Conservation (phyloP, 768 basidiomycete species). For the Trametes cingulata region DNA sequence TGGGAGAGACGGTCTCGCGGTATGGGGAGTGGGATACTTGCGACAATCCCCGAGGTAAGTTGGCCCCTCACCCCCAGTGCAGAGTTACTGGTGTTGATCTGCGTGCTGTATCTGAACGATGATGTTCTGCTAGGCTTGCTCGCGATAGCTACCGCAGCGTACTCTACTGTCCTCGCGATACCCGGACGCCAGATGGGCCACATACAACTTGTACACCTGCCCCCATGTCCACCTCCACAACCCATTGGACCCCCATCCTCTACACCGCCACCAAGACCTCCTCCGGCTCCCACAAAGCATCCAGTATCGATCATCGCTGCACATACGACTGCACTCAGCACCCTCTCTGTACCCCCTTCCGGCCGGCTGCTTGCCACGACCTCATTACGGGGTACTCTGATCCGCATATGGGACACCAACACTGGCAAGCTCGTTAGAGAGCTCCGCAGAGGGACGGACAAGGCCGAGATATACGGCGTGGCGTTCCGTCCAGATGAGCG, state of each 20-base stretch:
- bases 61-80: not conserved
- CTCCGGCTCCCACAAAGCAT: constrained; percentile 58
- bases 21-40: constrained; percentile 84
- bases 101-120: not conserved
- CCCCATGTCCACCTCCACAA: constrained; percentile 68
- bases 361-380: constrained; percentile 84
- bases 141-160: constrained; percentile 74
- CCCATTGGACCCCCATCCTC: constrained; percentile 58
- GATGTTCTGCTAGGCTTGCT: constrained; percentile 58
- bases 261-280: constrained; percentile 50
- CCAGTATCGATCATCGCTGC: constrained; percentile 82
- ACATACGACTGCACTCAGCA: constrained; percentile 76
- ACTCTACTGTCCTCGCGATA: constrained; percentile 81
- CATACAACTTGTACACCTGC: constrained; percentile 83
- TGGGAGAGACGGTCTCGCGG: constrained; percentile 62
- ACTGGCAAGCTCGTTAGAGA: constrained; percentile 77
- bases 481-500: constrained; percentile 85
- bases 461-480: constrained; percentile 89
- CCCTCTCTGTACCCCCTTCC: constrained; percentile 74
- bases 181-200: constrained; percentile 87
- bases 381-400: constrained; percentile 79
- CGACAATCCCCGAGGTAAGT: constrained; percentile 79
- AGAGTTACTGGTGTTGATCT: not conserved
- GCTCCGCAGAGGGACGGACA: constrained; percentile 83
- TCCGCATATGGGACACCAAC: constrained; percentile 81